phyloP scores from a whole-genome alignment of 345 rosid species.

The Combretum micranthum region DNA sequence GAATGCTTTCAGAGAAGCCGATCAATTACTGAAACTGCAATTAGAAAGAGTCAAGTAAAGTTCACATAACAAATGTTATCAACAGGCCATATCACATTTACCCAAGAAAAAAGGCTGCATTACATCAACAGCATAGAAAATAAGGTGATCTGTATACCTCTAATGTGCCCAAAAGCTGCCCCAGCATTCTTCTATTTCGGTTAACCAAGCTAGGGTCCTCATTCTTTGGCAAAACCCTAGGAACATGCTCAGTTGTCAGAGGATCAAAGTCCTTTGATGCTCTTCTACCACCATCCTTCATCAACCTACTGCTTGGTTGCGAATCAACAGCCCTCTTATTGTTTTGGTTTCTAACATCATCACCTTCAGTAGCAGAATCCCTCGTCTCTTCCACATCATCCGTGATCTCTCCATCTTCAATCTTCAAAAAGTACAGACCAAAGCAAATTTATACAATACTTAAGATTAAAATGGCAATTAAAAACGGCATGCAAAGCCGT shows the following conservation, averaged over 20 bases:
- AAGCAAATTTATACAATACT: not conserved
- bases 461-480: not conserved
- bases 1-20: too few relatives aligned
- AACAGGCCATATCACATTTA: too few relatives aligned
- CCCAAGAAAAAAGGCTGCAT: too few relatives aligned
- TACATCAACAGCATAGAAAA: not conserved
- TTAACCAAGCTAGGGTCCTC: constrained; percentile 90
- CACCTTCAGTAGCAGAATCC: constrained; percentile 23
- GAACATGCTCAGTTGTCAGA: constrained; percentile 54
- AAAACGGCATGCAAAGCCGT: not conserved
- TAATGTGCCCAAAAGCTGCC: constrained; percentile 90
- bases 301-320: constrained; percentile 39
- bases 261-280: constrained; percentile 40
- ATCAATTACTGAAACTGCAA: too few relatives aligned
- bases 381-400: constrained; percentile 38
- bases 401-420: constrained; percentile 62
- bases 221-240: constrained; percentile 80
- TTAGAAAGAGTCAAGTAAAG: too few relatives aligned
- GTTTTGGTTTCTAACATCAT: constrained; percentile 18
- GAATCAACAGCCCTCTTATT: constrained; percentile 29
- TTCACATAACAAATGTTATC: too few relatives aligned
- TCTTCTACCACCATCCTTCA: constrained; percentile 56
- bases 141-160: constrained; percentile 44
- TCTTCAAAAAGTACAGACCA: constrained; percentile 23
- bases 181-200: constrained; percentile 94